Base-by-base conservation (phyloP, 352 stramenopile species). In the Phytophthora idaei region DNA sequence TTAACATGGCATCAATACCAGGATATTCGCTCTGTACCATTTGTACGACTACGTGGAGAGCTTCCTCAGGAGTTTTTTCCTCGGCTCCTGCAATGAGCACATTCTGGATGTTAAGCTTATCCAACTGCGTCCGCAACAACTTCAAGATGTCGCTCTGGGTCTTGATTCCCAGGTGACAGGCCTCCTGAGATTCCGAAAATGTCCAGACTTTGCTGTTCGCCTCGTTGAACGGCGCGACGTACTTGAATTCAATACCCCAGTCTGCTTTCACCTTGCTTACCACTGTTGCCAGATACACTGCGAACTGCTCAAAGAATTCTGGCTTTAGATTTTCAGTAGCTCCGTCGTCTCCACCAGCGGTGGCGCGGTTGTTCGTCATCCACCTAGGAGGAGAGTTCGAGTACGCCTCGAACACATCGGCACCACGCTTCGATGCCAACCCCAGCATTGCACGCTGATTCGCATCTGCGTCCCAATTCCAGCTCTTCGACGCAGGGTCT, bases 331-430 rank as follows among this genome's bases (percentile, higher is more conserved):
- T 87, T 55, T 83, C 76, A 14, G 56, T 47, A 7, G 53, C 52
- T n/a, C 74, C 64, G 1, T 67, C 67, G n/a, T 73, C 60, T 14
- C 65, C 76, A 49, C 76, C 78, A 3, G 78, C 71, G 1, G 77
- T 82, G 36, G 36, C 36, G 10, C 36, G 36, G 12, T 42, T 42
- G 36, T n/a, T 42, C 12, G 12, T 17, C 78, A 87, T 87, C 71
- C 76, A 87, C 78, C 76, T 83, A 2, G 78, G 78, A 21, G 76
- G 74, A 31, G 76, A 81, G 56, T 83, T 85, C 11, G 74, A 83
- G 48, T 78, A 87, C 1, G 74, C 76, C 39, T 42, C 78, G n/a
- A 87, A 54, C 12, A 78, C 21, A 61, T 80, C 66, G 15, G 47
- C 72, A 6, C 72, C 79, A 41, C 69, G 74, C 0, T 55, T 44